Conservation (phyloP, 495 filamentous ascomycete genomes). For the Cladorrhinum samala region DNA sequence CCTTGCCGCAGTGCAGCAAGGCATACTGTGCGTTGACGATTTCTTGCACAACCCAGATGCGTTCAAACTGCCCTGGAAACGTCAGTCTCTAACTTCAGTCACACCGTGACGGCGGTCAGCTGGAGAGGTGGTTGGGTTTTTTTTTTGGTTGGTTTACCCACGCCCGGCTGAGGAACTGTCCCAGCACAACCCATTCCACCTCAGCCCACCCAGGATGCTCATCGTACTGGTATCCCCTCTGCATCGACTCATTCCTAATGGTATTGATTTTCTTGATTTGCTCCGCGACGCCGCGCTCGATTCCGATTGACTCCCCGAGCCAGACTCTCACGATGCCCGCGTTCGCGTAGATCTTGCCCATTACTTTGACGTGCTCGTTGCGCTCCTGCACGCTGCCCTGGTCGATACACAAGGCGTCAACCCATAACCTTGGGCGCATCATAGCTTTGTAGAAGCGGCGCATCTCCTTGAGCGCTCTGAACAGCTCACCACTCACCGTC, state of each 20-base stretch:
- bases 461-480: not conserved
- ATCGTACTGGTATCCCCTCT: too few species aligned
- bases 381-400: not conserved
- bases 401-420: not conserved
- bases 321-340: not conserved
- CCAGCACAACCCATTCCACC: not conserved
- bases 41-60: not conserved
- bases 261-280: too few species aligned
- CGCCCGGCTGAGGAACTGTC: not conserved
- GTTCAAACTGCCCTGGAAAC: too few species aligned
- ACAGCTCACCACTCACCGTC: not conserved
- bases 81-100: too few species aligned
- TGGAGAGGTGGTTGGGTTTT: too few species aligned
- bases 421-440: too few species aligned
- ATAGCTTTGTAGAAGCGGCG: not conserved
- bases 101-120: too few species aligned
- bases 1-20: not conserved
- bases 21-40: not conserved
- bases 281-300: not conserved
- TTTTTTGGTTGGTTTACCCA: too few species aligned
- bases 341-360: not conserved
- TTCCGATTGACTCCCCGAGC: not conserved
- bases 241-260: too few species aligned
- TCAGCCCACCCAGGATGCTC: not conserved
- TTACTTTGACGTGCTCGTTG: not conserved